These are phyloP conservation scores for Myxozyma nipponensis DNA, from an alignment of 805 yeast species.

Conservation along the genomic window DNA sequence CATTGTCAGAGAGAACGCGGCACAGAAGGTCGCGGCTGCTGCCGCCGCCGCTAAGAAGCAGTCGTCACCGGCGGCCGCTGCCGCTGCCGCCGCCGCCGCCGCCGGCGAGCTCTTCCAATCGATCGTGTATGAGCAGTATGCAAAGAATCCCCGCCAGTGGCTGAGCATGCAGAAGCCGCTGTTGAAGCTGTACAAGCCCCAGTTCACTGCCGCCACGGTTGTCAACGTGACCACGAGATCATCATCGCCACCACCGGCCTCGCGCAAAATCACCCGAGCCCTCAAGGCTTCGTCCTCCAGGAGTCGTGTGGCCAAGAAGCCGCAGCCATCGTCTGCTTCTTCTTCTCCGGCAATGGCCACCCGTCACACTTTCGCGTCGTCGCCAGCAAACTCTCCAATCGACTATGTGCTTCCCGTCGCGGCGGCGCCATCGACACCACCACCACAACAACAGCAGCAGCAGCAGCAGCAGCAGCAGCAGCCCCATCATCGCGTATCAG, in stretches of 20 bases:
- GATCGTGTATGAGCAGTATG: conserved; percentile 16
- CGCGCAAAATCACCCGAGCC: too few relatives aligned
- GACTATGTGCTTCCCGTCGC: conserved; percentile 1
- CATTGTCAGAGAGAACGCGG: conserved; percentile 16
- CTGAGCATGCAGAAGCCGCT: conserved; percentile 17
- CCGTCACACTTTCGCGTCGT: conserved; percentile 13
- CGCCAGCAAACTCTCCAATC: neutral
- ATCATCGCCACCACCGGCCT: too few relatives aligned
- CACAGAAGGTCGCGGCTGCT: neutral
- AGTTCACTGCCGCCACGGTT: conserved; percentile 9
- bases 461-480: neutral
- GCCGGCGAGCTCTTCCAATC: conserved; percentile 14
- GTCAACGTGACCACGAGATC: conserved; percentile 7
- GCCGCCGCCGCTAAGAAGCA: conserved; percentile 1
- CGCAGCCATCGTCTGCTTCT: conserved; percentile 5
- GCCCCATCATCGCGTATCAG: neutral
- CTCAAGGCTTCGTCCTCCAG: too few relatives aligned
- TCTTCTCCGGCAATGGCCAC: neutral
- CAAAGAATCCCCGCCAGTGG: conserved; percentile 21
- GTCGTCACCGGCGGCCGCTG: neutral
- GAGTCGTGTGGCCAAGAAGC: neutral
- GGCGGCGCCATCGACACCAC: conserved; percentile 1
- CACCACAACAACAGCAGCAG: neutral
- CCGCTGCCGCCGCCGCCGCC: conserved; percentile 1
- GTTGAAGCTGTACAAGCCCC: conserved; percentile 11